These are phyloP conservation scores for Daldinia caldariorum DNA, from an alignment of 495 filamentous ascomycete species.

Conservation along the genomic window DNA sequence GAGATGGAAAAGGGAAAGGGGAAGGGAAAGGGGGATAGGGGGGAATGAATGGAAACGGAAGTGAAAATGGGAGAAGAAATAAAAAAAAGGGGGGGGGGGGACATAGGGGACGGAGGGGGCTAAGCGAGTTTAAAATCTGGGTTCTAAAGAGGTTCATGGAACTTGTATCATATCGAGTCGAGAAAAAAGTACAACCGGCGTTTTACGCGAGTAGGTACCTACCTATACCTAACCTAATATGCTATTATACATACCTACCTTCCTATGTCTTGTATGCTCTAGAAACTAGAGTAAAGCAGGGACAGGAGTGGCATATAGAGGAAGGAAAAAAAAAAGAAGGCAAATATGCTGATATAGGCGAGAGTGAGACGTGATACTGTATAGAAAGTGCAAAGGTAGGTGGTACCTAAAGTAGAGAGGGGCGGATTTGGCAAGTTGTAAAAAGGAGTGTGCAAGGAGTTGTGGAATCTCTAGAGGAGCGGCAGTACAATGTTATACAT, in stretches of 20 bases:
- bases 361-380: no score
- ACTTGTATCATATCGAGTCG: background rate
- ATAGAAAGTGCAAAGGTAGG: no score
- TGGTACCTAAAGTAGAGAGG: no score
- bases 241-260: background rate
- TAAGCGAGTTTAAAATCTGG: background rate
- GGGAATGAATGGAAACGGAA: background rate
- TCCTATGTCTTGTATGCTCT: no score
- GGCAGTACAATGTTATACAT: background rate
- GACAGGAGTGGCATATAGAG: background rate
- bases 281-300: background rate
- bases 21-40: background rate
- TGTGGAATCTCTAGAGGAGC: background rate
- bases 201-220: background rate
- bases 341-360: no score
- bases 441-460: no score
- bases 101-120: background rate
- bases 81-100: background rate
- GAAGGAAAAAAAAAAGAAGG: constrained; percentile 2
- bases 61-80: background rate
- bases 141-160: no score
- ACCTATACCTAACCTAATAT: no score
- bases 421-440: no score
- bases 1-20: background rate
- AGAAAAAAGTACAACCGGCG: background rate